Base-by-base conservation (phyloP, 257 asterid genomes). In the Vinca minor region DNA sequence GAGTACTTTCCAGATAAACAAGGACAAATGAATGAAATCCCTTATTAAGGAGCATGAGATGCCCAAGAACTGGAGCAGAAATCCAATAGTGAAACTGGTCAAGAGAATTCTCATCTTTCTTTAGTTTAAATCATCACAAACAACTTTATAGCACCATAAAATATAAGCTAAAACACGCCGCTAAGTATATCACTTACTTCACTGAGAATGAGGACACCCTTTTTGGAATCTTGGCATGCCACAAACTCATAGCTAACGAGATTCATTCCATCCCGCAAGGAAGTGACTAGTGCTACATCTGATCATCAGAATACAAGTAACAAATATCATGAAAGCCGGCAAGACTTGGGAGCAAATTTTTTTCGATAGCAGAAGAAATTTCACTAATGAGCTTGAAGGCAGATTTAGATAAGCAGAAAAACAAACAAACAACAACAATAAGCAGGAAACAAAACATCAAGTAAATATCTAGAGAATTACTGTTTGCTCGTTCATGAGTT, bases 201-300 rank as follows among this genome's bases (percentile, higher is more conserved):
- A 11, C 98, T 91, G 74, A 88, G 98, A 74, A 91, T 86, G 74
- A 91, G 96, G 64, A 91, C 98, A 63, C 98, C 98, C 68, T 74
- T 86, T 74, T 81, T 91, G 49, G 91, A 79, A 69, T 82, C 95
- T 78, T 92, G 98, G 72, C 97, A 89, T 20, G 98, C 96, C 78
- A 92, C 98, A 73, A 85, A 92, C 86, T 92, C 98, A 77, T 92
- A 89, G 84, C 98, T 92, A 68, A 92, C 98, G 3, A 92, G 98
- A 74, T 92, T 92, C 98, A 92, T 92, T 67, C 98, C 98, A 74
- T 92, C 98, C 69, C 97, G 78, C 85, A 92, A 74, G 62, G 98
- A 92, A 23, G 97, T 92, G 71, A 92, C 96, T 64, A 92, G 93
- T 61, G 98, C 96, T 69, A 92, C 82, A 76, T 92, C 98, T 92